Percentiles rank a stretch among this genome's conserved stretches.
These are phyloP conservation scores for Diplotaxis tenuifolia DNA, from an alignment of 345 rosid genomes.

Conservation along the genomic window DNA sequence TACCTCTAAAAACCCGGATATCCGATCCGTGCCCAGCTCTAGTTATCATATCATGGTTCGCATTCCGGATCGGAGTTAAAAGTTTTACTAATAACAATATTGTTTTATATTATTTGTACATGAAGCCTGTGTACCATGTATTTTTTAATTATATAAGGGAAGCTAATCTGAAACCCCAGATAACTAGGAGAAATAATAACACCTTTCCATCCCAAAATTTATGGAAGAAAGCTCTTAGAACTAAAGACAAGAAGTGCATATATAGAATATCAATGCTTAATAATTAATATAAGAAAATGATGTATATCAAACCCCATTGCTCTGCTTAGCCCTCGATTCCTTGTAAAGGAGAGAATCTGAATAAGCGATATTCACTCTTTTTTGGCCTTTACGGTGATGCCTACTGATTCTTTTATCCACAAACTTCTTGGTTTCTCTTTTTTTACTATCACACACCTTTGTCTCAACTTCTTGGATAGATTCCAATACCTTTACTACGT, in stretches of 20 bases:
- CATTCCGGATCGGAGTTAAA: background rate
- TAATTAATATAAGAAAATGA: background rate
- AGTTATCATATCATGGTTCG: no score
- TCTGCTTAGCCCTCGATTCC: slow-evolving; percentile 19
- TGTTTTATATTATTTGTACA: background rate
- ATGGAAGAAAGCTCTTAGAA: background rate
- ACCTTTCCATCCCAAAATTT: background rate
- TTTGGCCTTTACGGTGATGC: slow-evolving; percentile 13
- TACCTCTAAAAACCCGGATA: no score
- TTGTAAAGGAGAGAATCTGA: slow-evolving; percentile 46
- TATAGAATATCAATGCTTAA: background rate
- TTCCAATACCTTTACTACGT: slow-evolving; percentile 59
- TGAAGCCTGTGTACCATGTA: background rate
- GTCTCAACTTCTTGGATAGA: slow-evolving; percentile 55
- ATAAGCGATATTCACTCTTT: slow-evolving; percentile 33
- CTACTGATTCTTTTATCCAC: background rate
- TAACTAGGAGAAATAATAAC: background rate
- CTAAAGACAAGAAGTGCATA: background rate
- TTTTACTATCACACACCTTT: slow-evolving; percentile 22
- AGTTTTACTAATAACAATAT: background rate
- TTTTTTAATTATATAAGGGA: background rate
- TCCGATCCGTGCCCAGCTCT: no score
- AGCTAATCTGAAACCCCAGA: background rate
- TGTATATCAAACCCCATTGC: slow-evolving; percentile 4
- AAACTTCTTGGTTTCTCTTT: slow-evolving; percentile 18